phyloP scores from a whole-genome alignment of 495 filamentous ascomycete species.

The Penicillium odoratum region DNA sequence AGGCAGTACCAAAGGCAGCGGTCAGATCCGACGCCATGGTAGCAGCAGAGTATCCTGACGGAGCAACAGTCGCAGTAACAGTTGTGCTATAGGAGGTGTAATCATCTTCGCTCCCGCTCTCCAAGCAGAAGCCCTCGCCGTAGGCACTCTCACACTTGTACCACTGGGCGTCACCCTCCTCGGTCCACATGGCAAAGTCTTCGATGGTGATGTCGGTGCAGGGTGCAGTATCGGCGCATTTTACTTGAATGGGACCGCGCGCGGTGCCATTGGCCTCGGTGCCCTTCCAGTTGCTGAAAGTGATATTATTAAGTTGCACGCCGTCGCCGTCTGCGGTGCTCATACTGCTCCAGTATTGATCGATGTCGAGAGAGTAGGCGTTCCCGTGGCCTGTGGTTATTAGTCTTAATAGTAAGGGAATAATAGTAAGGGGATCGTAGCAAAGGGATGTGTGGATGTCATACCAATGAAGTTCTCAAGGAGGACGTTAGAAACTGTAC shows the following conservation, averaged over 20 bases:
- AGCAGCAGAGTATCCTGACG: constrained; percentile 48
- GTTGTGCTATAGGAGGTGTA: constrained; percentile 32
- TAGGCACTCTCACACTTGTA: constrained; percentile 53
- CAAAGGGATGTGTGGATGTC: constrained; percentile 2
- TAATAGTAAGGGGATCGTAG: no score
- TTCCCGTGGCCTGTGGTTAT: constrained; percentile 43
- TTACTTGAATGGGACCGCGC: constrained; percentile 52
- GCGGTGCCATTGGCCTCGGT: constrained; percentile 49
- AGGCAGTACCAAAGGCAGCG: constrained; percentile 43
- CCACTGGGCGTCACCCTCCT: constrained; percentile 42
- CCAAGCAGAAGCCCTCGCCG: constrained; percentile 49
- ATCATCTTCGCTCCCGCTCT: constrained; percentile 27
- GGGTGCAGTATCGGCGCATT: constrained; percentile 47
- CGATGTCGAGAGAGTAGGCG: constrained; percentile 54
- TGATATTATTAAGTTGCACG: constrained; percentile 52
- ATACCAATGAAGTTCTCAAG: constrained; percentile 59
- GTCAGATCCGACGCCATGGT: constrained; percentile 50
- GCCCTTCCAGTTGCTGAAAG: constrained; percentile 58
- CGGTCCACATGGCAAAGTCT: constrained; percentile 63
- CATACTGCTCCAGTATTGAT: constrained; percentile 53
- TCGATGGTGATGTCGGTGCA: constrained; percentile 53
- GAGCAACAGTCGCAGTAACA: constrained; percentile 37
- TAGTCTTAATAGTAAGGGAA: constrained; percentile 8
- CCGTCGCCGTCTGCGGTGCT: constrained; percentile 41
- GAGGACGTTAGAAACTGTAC: constrained; percentile 51